phyloP scores from a whole-genome alignment of 805 yeast species.

The Candida fluviatilis region DNA sequence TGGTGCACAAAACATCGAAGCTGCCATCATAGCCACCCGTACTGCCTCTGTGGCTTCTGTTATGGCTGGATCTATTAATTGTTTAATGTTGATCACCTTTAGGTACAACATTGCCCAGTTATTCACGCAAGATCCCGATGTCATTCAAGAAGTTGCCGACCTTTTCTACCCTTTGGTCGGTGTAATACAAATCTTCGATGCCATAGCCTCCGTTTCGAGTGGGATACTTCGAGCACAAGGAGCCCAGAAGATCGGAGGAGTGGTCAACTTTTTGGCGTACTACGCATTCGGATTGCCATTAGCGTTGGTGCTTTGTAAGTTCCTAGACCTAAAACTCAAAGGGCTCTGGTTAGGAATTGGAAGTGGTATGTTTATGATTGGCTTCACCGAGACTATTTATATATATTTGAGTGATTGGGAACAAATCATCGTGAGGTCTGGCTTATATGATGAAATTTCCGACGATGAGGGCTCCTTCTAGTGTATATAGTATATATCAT shows the following conservation, averaged over 20 bases:
- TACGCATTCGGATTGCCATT: conserved; percentile 69
- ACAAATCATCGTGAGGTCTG: conserved; percentile 33
- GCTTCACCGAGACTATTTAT: conserved; percentile 42
- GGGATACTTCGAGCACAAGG: conserved; percentile 78
- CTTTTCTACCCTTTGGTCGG: conserved; percentile 61
- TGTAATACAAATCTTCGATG: conserved; percentile 63
- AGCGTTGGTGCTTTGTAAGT: conserved; percentile 52
- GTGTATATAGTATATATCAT: not conserved
- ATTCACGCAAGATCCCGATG: conserved; percentile 61
- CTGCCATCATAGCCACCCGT: conserved; percentile 33
- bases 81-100: conserved; percentile 42
- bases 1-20: conserved; percentile 37
- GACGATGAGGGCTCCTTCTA: conserved; percentile 7
- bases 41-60: conserved; percentile 29
- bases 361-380: conserved; percentile 55
- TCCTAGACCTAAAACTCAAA: conserved; percentile 40
- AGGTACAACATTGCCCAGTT: conserved; percentile 48
- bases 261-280: conserved; percentile 64
- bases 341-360: conserved; percentile 80
- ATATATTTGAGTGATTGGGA: conserved; percentile 54
- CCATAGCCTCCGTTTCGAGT: conserved; percentile 65
- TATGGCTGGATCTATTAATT: conserved; percentile 32
- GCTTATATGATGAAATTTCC: conserved; percentile 13
- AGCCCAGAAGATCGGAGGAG: conserved; percentile 67
- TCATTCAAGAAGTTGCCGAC: conserved; percentile 45